Evolutionary conservation across 441 rosid species (phyloP).

Genomic region (California macrophylla): DNA sequence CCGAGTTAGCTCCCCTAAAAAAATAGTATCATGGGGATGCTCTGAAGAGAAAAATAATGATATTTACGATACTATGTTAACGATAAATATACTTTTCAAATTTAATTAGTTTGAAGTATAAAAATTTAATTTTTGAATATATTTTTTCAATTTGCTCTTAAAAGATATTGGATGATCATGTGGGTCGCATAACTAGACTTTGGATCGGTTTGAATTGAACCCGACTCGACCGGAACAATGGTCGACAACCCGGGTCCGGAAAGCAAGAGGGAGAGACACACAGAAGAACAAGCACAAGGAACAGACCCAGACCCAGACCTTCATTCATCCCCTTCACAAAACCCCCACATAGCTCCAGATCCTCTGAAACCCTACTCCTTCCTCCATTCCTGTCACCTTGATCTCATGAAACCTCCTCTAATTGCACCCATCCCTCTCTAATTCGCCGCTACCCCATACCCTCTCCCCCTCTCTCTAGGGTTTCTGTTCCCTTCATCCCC

Average conservation of each 20-base stretch:
- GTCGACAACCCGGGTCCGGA: constrained; percentile 4
- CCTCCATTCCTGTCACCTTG: neutral
- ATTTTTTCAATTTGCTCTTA: too few species aligned
- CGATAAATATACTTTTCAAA: too few species aligned
- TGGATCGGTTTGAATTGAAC: too few species aligned
- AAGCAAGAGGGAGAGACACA: constrained; percentile 4
- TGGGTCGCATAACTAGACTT: too few species aligned
- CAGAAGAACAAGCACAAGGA: neutral
- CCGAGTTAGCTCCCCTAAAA: too few species aligned
- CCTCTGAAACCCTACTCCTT: constrained; percentile 7
- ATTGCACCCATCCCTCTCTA: neutral
- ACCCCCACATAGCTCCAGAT: neutral
- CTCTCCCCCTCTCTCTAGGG: constrained; percentile 5
- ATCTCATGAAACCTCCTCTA: constrained; percentile 2
- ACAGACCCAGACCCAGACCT: constrained; percentile 4
- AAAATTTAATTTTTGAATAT: too few species aligned
- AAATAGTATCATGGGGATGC: too few species aligned
- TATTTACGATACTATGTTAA: too few species aligned
- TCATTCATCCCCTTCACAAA: constrained; percentile 1
- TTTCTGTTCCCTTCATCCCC: neutral
- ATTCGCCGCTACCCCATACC: neutral
- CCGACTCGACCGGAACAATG: neutral
- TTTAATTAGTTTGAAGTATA: too few species aligned
- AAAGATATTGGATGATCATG: too few species aligned
- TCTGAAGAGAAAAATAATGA: too few species aligned